A percentile compares a stretch with the other conserved stretches of the same genome.
Conservation (phyloP, 306 rosid species). For the Cicer bijugum region DNA sequence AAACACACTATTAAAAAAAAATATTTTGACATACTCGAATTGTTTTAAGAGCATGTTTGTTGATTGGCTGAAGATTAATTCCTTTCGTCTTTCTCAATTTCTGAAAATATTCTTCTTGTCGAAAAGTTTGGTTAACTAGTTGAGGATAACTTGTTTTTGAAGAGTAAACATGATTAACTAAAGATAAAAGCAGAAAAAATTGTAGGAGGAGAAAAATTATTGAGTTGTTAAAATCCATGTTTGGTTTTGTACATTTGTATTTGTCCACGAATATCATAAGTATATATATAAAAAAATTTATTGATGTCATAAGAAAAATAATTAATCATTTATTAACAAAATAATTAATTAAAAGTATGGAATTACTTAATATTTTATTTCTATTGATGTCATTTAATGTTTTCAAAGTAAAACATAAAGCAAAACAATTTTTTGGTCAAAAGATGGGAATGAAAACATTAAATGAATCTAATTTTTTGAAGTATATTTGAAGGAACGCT, state of each 20-base stretch:
- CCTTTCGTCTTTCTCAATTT: constrained; percentile 52
- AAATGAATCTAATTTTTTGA: too few relatives aligned
- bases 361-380: neutral
- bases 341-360: neutral
- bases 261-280: constrained; percentile 48
- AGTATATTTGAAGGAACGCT: too few relatives aligned
- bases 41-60: constrained; percentile 80
- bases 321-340: too few relatives aligned
- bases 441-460: too few relatives aligned
- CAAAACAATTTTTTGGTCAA: too few relatives aligned
- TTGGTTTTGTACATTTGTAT: constrained; percentile 33
- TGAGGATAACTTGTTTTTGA: constrained; percentile 38
- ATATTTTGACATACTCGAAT: constrained; percentile 57
- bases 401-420: too few relatives aligned
- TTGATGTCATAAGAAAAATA: too few relatives aligned
- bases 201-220: constrained; percentile 53
- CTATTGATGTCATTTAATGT: too few relatives aligned
- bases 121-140: constrained; percentile 60
- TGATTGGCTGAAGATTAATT: constrained; percentile 65
- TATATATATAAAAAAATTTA: constrained; percentile 42
- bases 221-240: constrained; percentile 63
- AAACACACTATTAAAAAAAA: too few relatives aligned
- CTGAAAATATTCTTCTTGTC: constrained; percentile 56
- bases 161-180: constrained; percentile 52
- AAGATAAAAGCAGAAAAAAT: constrained; percentile 61